Evolutionary conservation across 257 asterid species (phyloP), one percentile per base, ranked within the genome.

Genomic region (Gynochthodes officinalis): DNA sequence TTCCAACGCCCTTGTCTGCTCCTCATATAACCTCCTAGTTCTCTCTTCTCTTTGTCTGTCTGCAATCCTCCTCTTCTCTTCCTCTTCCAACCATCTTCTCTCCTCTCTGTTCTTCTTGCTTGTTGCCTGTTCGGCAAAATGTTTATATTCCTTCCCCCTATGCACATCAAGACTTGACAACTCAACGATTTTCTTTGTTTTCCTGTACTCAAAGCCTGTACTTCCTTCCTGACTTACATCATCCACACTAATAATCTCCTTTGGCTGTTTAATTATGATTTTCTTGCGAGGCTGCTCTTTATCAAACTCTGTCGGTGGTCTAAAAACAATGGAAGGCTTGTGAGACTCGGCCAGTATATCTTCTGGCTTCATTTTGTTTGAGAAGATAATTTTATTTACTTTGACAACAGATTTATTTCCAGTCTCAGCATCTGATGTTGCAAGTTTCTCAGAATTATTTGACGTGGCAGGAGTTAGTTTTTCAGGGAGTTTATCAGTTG

Each of bases 211-310:
- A 62, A 77, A 57, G 78, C 89, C 96, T 67, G 79, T 76, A 74
- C 96, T 90, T 77, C 96, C 99, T 59, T 95, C 99, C 87, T 88
- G 98, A 79, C 92, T 89, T 71, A 75, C 78, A 7, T 95, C 96
- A 21, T 95, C 98, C 68, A 85, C 77, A 78, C 72, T 87, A 76
- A 80, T 46, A 23, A 85, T 71, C 86, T 95, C 98, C 77, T 85
- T 95, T 10, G 97, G 95, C 59, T 88, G 87, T 78, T 83, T 92
- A 44, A 95, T 90, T 67, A 89, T 80, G 61, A 92, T 82, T 84
- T 90, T 90, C 83, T 90, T 95, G 73, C 89, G 90, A 67, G 93
- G 83, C 72, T 85, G 88, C 48, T 91, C 98, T 79, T 84, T 85
- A 23, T 85, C 96, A 68, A 74, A 81, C 75, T 91, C 99, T 75